A percentile compares a stretch with the other conserved stretches of the same genome.
These are phyloP conservation scores for Acrocalymma vagum DNA, from an alignment of 2,329 filamentous ascomycete genomes.

Conservation along the genomic window DNA sequence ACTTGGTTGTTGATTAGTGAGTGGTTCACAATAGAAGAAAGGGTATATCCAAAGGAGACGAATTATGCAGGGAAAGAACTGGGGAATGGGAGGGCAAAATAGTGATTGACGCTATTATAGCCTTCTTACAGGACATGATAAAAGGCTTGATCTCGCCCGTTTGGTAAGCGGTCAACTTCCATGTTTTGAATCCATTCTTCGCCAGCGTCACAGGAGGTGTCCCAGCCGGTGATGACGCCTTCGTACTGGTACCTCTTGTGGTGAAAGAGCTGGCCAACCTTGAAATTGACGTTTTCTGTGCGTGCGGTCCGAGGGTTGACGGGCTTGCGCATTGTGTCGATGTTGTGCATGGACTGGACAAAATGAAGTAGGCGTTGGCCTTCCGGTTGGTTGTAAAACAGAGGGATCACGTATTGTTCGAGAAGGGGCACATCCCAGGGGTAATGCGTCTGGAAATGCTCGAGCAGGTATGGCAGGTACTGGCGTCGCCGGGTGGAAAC, in stretches of 20 bases:
- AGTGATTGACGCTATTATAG: too few relatives aligned
- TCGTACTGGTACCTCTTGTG: constrained; percentile 83
- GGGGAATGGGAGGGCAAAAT: too few relatives aligned
- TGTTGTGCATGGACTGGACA: constrained; percentile 63
- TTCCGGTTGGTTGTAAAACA: constrained; percentile 62
- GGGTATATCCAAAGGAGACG: constrained; percentile 2
- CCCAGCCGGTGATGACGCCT: constrained; percentile 91
- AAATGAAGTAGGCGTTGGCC: constrained; percentile 63
- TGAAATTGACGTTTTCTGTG: constrained; percentile 34
- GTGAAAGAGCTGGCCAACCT: constrained; percentile 81
- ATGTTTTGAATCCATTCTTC: constrained; percentile 72
- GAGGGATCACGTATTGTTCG: constrained; percentile 71
- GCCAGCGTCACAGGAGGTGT: constrained; percentile 64
- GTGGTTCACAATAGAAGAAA: background rate
- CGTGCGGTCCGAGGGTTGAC: constrained; percentile 17
- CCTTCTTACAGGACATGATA: constrained; percentile 91
- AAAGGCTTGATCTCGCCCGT: constrained; percentile 73
- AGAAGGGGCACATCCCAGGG: constrained; percentile 78
- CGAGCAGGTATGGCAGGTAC: constrained; percentile 70
- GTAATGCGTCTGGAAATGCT: constrained; percentile 70
- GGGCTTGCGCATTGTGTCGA: constrained; percentile 63
- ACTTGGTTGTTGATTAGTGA: too few relatives aligned
- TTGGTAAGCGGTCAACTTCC: constrained; percentile 66
- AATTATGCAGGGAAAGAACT: constrained; percentile 53
- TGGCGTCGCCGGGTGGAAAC: constrained; percentile 57